Evolutionary conservation across 148 eudicot genomes (phyloP).

Genomic region (Dysphania ambrosioides): DNA sequence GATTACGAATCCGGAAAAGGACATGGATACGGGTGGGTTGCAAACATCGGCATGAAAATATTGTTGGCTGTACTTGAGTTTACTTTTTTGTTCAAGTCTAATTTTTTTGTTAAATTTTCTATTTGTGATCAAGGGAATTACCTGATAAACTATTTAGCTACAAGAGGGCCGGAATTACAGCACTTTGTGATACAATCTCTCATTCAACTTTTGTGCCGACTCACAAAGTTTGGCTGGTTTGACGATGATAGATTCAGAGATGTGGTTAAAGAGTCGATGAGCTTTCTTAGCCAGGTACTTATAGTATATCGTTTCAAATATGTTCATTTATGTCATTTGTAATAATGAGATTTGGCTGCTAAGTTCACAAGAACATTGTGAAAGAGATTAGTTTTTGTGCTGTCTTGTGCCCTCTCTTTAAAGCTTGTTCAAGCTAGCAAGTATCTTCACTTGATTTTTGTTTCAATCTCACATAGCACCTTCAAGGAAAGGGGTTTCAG

Average conservation of each 20-base stretch:
- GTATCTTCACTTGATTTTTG: neutral
- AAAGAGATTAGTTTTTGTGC: neutral
- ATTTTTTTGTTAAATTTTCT: constrained; percentile 12
- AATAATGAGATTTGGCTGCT: neutral
- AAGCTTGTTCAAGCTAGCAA: neutral
- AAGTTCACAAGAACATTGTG: neutral
- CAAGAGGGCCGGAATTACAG: constrained; percentile 84
- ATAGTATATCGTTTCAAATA: neutral
- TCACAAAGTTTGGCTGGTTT: constrained; percentile 91
- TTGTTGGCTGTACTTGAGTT: neutral
- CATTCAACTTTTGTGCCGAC: constrained; percentile 73
- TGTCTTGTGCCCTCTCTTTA: neutral
- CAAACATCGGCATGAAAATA: neutral
- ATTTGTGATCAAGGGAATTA: constrained; percentile 63
- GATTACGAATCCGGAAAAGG: too few species aligned
- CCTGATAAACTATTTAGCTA: constrained; percentile 77
- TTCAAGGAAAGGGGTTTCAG: neutral
- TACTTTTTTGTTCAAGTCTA: neutral
- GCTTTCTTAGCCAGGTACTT: constrained; percentile 78
- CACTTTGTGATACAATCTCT: constrained; percentile 84
- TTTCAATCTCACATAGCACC: neutral
- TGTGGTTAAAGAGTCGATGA: constrained; percentile 70
- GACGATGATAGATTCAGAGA: constrained; percentile 86
- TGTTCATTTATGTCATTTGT: neutral
- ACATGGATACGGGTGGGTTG: too few species aligned